These are phyloP conservation scores for Asterochloris erici DNA, from an alignment of 139 green algal genomes.

Conservation along the genomic window DNA sequence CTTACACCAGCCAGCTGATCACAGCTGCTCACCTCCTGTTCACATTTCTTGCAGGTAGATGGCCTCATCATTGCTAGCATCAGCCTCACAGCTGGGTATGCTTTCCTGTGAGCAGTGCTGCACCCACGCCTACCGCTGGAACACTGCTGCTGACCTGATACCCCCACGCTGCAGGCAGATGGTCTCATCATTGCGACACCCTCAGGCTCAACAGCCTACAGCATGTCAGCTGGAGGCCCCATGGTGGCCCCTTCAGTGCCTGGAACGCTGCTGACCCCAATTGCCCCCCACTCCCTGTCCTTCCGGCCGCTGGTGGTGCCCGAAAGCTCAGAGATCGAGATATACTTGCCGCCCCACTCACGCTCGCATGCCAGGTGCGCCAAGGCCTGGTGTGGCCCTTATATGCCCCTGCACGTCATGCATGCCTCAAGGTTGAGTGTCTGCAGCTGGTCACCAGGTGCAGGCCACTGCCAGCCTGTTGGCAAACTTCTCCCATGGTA, in stretches of 20 bases:
- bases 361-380: conserved; percentile 45
- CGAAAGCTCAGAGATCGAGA: conserved; percentile 67
- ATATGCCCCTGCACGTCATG: not conserved
- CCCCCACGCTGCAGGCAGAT: conserved; percentile 55
- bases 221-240: conserved; percentile 78
- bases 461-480: too few relatives aligned
- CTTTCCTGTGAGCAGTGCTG: not conserved
- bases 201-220: conserved; percentile 84
- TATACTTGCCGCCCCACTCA: conserved; percentile 60
- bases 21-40: not conserved
- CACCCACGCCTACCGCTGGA: not conserved
- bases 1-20: not conserved
- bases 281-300: conserved; percentile 80
- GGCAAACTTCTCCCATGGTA: too few relatives aligned
- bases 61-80: conserved; percentile 1
- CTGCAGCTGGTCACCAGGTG: too few relatives aligned
- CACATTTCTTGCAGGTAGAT: not conserved
- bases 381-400: not conserved
- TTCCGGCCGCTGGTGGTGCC: conserved; percentile 83
- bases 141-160: not conserved
- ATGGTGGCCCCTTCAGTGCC: conserved; percentile 86
- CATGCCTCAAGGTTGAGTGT: too few relatives aligned
- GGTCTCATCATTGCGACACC: conserved; percentile 87
- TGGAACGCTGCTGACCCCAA: conserved; percentile 82
- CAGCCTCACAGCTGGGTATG: too few relatives aligned